Base-by-base conservation (phyloP, 2,329 filamentous ascomycete species). In the Colletotrichum lupini region DNA sequence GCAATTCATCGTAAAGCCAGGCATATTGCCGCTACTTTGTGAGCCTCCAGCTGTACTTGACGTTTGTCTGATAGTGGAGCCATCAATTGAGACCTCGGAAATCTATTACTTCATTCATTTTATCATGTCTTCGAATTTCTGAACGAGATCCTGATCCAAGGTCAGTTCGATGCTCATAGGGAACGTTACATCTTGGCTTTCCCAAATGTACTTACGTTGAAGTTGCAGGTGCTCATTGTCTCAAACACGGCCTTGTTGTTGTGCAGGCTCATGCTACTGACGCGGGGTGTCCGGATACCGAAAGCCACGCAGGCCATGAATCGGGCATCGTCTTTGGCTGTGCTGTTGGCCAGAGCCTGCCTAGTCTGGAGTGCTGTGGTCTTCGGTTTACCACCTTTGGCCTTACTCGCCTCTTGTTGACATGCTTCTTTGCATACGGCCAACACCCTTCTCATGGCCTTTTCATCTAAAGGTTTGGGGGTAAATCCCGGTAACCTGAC, bases 281-380 rank as follows among this genome's bases (percentile, higher is more conserved):
- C 84, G 1, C 89, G 81, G 0, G 90, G 91, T 75, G 89, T 92
- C 57, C 82, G 83, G 77, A 92, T 92, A 0, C 91, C 91, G 77
- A 92, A 92, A 0, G 90, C 90, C 4, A 92, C 81, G 24, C 88
- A 84, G 0, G 91, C 89, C 32, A 92, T 80, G 75, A 91, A 88
- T 14, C 90, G 80, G 2, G 90, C 84, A 77, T 92, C 90, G 59
- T 92, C 88, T 2, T 88, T 83, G 1, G 86, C 84, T 0, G 80
- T 76, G 1, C 72, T 75, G 9, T 73, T 73, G 30, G 70, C 66
- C 26, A 73, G 46, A 7, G 66, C 52, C 32, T 73, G 70, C 32
- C 22, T 63, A 0, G 57, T 30, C 46, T 63, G 46, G 12, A 30
- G n/a, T 14, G 61, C 6, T 9, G 61, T n/a, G 6, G 30, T 37